Conservation (phyloP, 306 rosid species). For the Casuarina equisetifolia region DNA sequence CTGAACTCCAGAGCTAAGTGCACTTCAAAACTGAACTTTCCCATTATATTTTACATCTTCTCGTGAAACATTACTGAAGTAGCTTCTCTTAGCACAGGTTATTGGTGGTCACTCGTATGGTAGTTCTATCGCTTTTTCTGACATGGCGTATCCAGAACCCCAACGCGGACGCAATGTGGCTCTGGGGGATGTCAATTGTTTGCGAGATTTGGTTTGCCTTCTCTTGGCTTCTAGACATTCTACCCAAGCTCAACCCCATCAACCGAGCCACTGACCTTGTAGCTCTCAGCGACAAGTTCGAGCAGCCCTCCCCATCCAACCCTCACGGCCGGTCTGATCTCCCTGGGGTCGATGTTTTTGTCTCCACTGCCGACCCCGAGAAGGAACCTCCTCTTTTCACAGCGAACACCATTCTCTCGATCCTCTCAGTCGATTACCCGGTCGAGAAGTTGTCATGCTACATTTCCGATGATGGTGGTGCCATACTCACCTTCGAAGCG, state of each 20-base stretch:
- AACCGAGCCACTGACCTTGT: conserved; percentile 70
- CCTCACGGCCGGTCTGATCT: conserved; percentile 74
- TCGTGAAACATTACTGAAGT: neutral
- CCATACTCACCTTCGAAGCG: conserved; percentile 83
- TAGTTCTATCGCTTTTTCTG: conserved; percentile 43
- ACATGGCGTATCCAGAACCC: conserved; percentile 69
- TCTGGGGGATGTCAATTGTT: conserved; percentile 78
- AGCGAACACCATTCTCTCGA: conserved; percentile 80
- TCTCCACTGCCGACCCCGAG: conserved; percentile 78
- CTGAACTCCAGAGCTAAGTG: neutral
- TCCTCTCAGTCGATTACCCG: conserved; percentile 66
- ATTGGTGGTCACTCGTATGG: conserved; percentile 49
- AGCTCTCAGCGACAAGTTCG: conserved; percentile 73
- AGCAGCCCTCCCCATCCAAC: conserved; percentile 47
- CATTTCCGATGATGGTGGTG: conserved; percentile 92
- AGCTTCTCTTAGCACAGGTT: conserved; percentile 39
- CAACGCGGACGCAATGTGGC: conserved; percentile 75
- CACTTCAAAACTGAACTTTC: neutral
- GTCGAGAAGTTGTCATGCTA: conserved; percentile 66
- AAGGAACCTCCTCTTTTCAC: conserved; percentile 92
- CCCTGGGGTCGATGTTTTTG: conserved; percentile 69
- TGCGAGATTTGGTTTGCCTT: conserved; percentile 89
- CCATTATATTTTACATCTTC: neutral
- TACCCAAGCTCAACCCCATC: conserved; percentile 79
- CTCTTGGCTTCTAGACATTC: conserved; percentile 75